phyloP scores from a whole-genome alignment of 129 eudicot genomes.

The Arctium lappa region DNA sequence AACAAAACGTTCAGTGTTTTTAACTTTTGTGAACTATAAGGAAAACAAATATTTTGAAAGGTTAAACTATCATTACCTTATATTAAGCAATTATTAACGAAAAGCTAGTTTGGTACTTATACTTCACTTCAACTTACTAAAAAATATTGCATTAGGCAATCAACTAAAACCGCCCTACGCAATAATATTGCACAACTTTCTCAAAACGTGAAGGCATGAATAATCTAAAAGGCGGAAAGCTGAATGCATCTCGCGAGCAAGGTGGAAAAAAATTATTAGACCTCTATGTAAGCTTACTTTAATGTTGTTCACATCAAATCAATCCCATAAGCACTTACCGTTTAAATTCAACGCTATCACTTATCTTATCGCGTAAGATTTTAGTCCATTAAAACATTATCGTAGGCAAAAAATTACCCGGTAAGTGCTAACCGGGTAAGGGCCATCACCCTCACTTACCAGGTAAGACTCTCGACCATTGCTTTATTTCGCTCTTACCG shows the following conservation, averaged over 20 bases:
- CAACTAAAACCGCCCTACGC: background rate
- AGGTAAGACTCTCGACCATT: too few relatives aligned
- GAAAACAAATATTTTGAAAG: background rate
- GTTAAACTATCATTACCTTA: background rate
- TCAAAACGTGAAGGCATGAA: background rate
- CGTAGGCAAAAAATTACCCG: too few relatives aligned
- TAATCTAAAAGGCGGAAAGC: background rate
- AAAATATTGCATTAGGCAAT: background rate
- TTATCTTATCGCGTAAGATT: too few relatives aligned
- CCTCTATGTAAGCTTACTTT: too few relatives aligned
- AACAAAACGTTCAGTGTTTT: background rate
- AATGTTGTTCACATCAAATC: too few relatives aligned
- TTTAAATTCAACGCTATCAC: too few relatives aligned
- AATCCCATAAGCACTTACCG: too few relatives aligned
- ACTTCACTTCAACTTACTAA: background rate
- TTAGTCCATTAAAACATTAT: too few relatives aligned
- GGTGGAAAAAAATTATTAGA: too few relatives aligned
- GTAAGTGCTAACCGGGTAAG: too few relatives aligned
- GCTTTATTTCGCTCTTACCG: too few relatives aligned
- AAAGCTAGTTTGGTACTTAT: background rate
- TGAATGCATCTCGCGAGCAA: background rate
- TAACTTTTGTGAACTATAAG: background rate
- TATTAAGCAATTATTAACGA: background rate
- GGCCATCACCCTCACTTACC: too few relatives aligned
- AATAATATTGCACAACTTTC: background rate